A percentile compares a stretch with the other conserved stretches of the same genome.
Conservation (phyloP, 352 stramenopile genomes). For the Pythium diclinum region DNA sequence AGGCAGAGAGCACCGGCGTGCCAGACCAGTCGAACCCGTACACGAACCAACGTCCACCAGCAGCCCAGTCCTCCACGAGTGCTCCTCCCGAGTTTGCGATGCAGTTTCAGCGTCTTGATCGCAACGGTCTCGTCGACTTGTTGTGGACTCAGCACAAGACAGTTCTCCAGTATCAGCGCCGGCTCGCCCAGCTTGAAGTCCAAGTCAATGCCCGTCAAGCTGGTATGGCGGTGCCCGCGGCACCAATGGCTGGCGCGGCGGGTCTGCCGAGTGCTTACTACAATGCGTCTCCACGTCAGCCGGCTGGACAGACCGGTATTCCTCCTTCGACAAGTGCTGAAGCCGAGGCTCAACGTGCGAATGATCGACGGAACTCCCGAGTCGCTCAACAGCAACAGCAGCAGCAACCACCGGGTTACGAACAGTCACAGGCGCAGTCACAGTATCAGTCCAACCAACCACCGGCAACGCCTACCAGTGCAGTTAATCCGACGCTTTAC, state of each 20-base stretch:
- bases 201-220: constrained; percentile 31
- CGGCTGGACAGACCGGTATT: constrained; percentile 22
- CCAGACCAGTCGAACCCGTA: constrained; percentile 30
- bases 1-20: constrained; percentile 17
- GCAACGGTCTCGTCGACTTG: constrained; percentile 61
- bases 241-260: not conserved
- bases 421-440: constrained; percentile 11
- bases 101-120: constrained; percentile 69
- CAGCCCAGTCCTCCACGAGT: constrained; percentile 13
- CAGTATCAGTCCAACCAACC: constrained; percentile 6
- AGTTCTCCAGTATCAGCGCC: constrained; percentile 60
- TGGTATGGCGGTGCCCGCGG: constrained; percentile 11
- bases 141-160: constrained; percentile 68
- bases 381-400: constrained; percentile 16
- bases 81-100: constrained; percentile 61
- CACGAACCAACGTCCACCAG: constrained; percentile 11
- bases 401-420: constrained; percentile 8
- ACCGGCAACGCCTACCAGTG: constrained; percentile 6
- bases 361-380: constrained; percentile 33
- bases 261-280: constrained; percentile 32
- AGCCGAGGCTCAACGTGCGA: constrained; percentile 50
- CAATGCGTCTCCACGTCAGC: constrained; percentile 29
- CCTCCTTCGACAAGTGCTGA: constrained; percentile 34
- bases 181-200: constrained; percentile 47
- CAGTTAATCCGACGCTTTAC: constrained; percentile 46